Conservation (phyloP, 1,139 yeast genomes). For the Candida glucosophila region DNA sequence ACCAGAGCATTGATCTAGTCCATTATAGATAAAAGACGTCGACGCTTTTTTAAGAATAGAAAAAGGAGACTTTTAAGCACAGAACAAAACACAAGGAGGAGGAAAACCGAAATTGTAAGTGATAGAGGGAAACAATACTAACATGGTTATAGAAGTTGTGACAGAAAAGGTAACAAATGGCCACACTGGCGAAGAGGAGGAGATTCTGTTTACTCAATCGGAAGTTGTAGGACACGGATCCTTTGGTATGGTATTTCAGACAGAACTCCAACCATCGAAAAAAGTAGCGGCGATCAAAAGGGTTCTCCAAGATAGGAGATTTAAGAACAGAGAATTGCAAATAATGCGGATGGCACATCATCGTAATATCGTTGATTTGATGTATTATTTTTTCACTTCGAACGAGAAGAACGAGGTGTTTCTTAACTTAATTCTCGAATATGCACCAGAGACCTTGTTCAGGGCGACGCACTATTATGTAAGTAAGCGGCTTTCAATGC, state of each 20-base stretch:
- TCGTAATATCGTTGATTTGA: slow-evolving; percentile 79
- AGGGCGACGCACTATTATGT: slow-evolving; percentile 81
- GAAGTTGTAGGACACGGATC: slow-evolving; percentile 97
- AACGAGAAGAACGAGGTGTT: slow-evolving; percentile 76
- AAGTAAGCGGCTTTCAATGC: slow-evolving; percentile 74
- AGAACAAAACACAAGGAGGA: too few relatives aligned
- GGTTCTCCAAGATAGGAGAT: slow-evolving; percentile 89
- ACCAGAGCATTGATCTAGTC: too few relatives aligned
- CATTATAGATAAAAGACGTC: too few relatives aligned
- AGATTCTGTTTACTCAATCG: slow-evolving; percentile 61
- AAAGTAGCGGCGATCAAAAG: slow-evolving; percentile 87
- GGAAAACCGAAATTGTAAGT: too few relatives aligned
- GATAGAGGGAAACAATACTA: slow-evolving; percentile 16
- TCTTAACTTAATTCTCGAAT: slow-evolving; percentile 82
- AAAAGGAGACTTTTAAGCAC: too few relatives aligned
- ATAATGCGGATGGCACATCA: slow-evolving; percentile 88
- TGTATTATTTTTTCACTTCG: slow-evolving; percentile 81
- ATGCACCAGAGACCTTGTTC: slow-evolving; percentile 92
- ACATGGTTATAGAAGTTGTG: slow-evolving; percentile 49
- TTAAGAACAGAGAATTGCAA: slow-evolving; percentile 92
- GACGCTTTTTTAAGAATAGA: too few relatives aligned
- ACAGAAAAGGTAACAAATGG: slow-evolving; percentile 72
- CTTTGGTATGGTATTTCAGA: slow-evolving; percentile 92
- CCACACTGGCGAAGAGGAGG: slow-evolving; percentile 53
- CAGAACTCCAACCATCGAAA: slow-evolving; percentile 66